Base-by-base conservation (phyloP, 148 eudicot genomes). In the Amaranthus hypochondriacus region DNA sequence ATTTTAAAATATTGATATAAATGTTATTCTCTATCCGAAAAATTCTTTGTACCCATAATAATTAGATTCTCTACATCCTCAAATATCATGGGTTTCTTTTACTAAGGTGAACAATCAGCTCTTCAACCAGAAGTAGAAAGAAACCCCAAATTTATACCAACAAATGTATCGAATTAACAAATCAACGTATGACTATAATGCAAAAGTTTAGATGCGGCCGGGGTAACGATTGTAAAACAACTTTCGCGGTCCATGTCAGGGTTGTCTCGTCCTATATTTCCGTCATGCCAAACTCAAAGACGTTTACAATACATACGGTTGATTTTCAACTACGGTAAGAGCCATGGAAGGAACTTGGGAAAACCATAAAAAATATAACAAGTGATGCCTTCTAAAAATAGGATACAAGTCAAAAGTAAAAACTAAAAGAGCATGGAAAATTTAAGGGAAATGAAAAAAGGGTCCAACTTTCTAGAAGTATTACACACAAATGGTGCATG, bases 401-500 rank as follows among this genome's bases (percentile, higher is more conserved):
- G 43, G 69, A 48, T 18, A 43, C 11, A 51, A 6, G 7, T 52
- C 39, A 46, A 63, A 72, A 43, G 7, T 52, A 28, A 46, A 63
- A 72, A 43, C 43, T 13, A 28, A 61, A 13, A 39, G 39, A 28
- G 39, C 7, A 6, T 54, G 14, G 43, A 39, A 5, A 13, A 42
- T 8, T 7, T 10, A 62, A 56, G 14, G 56, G 0, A 11, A 48
- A 9, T 0, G 0, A 21, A 59, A 48, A 39, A 3, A 4, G 46
- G 49, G 59, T 18, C 14, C 10, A 12, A 18, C 56, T 50, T 62
- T 4, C 57, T 39, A 49, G 18, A 62, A 21, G 28, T 50, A 50
- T 61, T 51, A 39, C 68, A 69, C 71, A 66, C n/a, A 48, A 4
- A 47, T 5, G 70, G 48, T 69, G 59, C 7, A 60, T 10, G 68